Evolutionary conservation across 2,329 filamentous ascomycete species (phyloP).

Genomic region (Cytospora chrysosperma): DNA sequence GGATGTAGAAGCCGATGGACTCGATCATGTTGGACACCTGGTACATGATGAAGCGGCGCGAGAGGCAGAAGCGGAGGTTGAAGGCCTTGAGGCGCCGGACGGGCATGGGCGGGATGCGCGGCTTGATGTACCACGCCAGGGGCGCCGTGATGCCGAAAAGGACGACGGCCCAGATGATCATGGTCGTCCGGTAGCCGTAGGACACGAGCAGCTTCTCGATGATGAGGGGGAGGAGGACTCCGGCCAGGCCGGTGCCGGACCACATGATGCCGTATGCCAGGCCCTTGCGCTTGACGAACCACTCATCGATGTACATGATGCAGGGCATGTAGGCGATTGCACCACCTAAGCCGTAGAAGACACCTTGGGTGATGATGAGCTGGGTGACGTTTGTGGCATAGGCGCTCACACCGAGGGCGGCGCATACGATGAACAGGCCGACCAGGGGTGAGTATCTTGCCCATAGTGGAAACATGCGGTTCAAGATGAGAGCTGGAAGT

Average conservation of each 20-base stretch:
- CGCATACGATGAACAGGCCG: conserved; percentile 51
- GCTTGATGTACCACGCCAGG: conserved; percentile 57
- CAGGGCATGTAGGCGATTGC: conserved; percentile 55
- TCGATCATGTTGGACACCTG: conserved; percentile 57
- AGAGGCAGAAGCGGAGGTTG: conserved; percentile 50
- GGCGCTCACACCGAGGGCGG: conserved; percentile 50
- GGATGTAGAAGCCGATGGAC: conserved; percentile 62
- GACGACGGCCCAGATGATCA: conserved; percentile 52
- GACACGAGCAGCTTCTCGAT: conserved; percentile 50
- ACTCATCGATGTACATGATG: conserved; percentile 60
- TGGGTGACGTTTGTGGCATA: conserved; percentile 53
- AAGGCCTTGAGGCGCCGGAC: conserved; percentile 39
- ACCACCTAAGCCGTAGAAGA: conserved; percentile 60
- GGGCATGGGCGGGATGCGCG: conserved; percentile 48
- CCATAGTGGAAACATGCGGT: conserved; percentile 42
- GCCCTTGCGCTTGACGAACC: conserved; percentile 58
- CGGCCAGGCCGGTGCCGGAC: conserved; percentile 52
- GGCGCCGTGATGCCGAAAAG: conserved; percentile 53
- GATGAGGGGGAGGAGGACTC: conserved; percentile 52
- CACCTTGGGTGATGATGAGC: conserved; percentile 60
- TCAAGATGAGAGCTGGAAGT: conserved; percentile 48
- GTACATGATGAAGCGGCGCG: conserved; percentile 57
- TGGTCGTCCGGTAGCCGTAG: conserved; percentile 53
- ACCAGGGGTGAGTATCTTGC: conserved; percentile 43
- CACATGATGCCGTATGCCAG: conserved; percentile 65